phyloP scores from a whole-genome alignment of 805 yeast genomes.

The Debaryomyces prosopidis region DNA sequence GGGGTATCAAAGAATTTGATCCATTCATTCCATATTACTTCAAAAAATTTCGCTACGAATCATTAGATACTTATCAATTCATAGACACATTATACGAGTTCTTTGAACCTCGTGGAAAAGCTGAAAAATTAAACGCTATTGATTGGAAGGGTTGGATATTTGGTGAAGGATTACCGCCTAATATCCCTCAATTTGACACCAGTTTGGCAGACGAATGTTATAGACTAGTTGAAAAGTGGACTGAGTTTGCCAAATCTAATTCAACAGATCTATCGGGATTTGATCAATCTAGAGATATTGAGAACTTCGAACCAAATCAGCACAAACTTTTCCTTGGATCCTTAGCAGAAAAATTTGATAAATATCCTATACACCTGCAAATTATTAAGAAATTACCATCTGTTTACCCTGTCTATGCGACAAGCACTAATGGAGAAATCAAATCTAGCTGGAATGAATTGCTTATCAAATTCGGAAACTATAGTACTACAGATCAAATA shows the following conservation, averaged over 20 bases:
- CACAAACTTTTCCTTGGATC: constrained; percentile 25
- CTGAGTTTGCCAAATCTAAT: constrained; percentile 5
- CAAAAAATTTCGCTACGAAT: constrained; percentile 24
- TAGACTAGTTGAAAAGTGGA: constrained; percentile 23
- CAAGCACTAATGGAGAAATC: constrained; percentile 25
- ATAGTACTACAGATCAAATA: constrained; percentile 9
- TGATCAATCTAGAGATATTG: constrained; percentile 14
- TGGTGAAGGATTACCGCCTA: constrained; percentile 27
- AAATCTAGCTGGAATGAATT: constrained; percentile 23
- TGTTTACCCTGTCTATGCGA: constrained; percentile 20
- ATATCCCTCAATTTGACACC: constrained; percentile 24
- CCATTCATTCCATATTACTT: constrained; percentile 30
- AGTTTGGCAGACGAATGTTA: constrained; percentile 30
- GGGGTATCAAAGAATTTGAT: constrained; percentile 25
- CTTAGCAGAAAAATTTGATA: constrained; percentile 16
- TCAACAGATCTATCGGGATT: constrained; percentile 1
- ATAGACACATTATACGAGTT: constrained; percentile 25
- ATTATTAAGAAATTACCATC: constrained; percentile 14
- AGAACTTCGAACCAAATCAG: constrained; percentile 23
- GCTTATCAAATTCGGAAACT: constrained; percentile 21
- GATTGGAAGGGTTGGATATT: constrained; percentile 32
- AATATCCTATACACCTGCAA: constrained; percentile 4
- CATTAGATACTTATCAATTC: constrained; percentile 28
- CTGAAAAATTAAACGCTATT: constrained; percentile 19
- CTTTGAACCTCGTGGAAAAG: constrained; percentile 20